These are phyloP conservation scores for Lolium multiflorum DNA, from an alignment of 176 grass and related monocot species.

Conservation along the genomic window DNA sequence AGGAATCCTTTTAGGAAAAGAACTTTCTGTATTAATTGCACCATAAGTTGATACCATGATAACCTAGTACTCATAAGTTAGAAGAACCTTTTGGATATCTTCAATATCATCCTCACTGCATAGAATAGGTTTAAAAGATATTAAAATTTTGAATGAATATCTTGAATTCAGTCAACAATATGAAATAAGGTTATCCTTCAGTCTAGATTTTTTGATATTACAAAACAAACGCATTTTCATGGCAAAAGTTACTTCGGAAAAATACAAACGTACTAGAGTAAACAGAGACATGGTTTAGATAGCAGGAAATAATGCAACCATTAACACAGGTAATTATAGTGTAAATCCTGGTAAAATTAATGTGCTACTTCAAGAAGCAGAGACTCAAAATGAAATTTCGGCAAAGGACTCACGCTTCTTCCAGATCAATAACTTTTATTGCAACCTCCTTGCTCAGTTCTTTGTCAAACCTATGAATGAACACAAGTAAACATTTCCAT, in stretches of 20 bases:
- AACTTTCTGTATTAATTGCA: slow-evolving; percentile 17
- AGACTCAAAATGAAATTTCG: slow-evolving; percentile 24
- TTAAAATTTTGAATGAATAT: not conserved
- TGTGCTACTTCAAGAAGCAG: slow-evolving; percentile 21
- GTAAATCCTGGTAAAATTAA: slow-evolving; percentile 16
- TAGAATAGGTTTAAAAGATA: slow-evolving; percentile 33
- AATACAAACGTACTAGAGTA: not conserved
- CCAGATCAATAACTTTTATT: slow-evolving; percentile 98
- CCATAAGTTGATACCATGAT: slow-evolving; percentile 28
- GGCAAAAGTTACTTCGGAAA: slow-evolving; percentile 21
- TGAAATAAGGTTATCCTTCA: slow-evolving; percentile 6
- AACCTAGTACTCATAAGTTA: slow-evolving; percentile 23
- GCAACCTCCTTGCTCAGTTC: slow-evolving; percentile 91
- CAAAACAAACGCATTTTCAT: slow-evolving; percentile 6
- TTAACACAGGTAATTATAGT: not conserved
- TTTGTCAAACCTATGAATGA: slow-evolving; percentile 81
- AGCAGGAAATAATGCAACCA: slow-evolving; percentile 27
- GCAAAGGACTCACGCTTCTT: slow-evolving; percentile 87
- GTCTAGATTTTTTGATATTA: slow-evolving; percentile 29
- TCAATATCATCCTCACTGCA: slow-evolving; percentile 99
- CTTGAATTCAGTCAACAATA: slow-evolving; percentile 15
- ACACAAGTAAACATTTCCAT: slow-evolving; percentile 2
- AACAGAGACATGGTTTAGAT: slow-evolving; percentile 31
- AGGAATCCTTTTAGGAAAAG: slow-evolving; percentile 45
- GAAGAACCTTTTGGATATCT: slow-evolving; percentile 98